These are phyloP conservation scores for Cladobotryum protrusum DNA, from an alignment of 2,329 filamentous ascomycete species.

Conservation along the genomic window DNA sequence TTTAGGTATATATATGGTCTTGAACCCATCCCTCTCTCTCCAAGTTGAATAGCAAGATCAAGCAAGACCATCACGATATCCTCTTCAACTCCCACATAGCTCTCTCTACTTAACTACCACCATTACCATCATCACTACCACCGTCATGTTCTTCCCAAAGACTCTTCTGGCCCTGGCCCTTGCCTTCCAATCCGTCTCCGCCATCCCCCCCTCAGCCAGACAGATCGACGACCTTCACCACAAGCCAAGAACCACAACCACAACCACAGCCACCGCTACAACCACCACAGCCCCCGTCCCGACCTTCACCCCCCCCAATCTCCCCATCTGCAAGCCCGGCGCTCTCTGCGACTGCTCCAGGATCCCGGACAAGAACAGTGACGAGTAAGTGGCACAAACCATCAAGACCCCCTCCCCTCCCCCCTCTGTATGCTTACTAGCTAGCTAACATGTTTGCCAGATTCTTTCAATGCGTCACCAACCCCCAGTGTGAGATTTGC, in stretches of 20 bases:
- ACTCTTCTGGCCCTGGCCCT: conserved; percentile 3
- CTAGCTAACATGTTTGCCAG: conserved; percentile 5
- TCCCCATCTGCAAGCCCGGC: conserved; percentile 15
- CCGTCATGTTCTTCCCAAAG: background rate
- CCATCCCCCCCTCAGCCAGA: background rate
- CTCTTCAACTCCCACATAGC: too few species aligned
- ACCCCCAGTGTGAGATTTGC: conserved; percentile 20
- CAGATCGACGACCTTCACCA: background rate
- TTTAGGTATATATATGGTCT: too few species aligned
- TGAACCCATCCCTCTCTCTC: too few species aligned
- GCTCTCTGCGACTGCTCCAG: conserved; percentile 23
- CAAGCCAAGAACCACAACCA: background rate
- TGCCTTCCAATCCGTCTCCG: conserved; percentile 2
- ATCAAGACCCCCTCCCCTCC: background rate
- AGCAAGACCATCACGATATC: too few species aligned
- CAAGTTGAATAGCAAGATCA: too few species aligned
- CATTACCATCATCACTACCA: background rate
- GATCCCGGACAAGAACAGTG: conserved; percentile 17
- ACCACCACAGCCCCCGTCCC: background rate
- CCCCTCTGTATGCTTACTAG: background rate
- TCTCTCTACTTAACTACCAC: background rate
- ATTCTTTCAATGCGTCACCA: conserved; percentile 25
- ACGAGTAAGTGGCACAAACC: conserved; percentile 13
- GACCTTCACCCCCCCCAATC: background rate
- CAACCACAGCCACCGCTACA: background rate